Percentiles rank a stretch among this genome's conserved stretches.
Evolutionary conservation across 2,329 filamentous ascomycete genomes (phyloP).

Genomic region (Fusarium hostae): DNA sequence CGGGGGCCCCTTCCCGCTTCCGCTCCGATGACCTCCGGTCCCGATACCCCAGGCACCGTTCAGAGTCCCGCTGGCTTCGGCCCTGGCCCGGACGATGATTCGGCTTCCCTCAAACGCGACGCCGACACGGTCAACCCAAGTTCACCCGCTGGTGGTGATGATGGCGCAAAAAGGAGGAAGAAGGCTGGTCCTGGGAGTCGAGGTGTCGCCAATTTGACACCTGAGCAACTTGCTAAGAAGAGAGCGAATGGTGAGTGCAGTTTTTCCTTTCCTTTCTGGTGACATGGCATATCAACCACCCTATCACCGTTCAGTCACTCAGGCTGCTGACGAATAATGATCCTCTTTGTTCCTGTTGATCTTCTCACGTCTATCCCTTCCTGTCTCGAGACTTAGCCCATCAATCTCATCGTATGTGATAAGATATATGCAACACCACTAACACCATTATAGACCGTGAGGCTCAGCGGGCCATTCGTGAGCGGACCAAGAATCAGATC

Average conservation of each 20-base stretch:
- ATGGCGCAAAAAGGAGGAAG: constrained; percentile 58
- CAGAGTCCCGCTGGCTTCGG: constrained; percentile 29
- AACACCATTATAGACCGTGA: constrained; percentile 72
- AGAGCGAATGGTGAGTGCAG: constrained; percentile 64
- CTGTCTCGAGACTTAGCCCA: background rate
- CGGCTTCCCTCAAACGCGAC: constrained; percentile 38
- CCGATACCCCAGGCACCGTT: constrained; percentile 33
- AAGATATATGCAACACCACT: constrained; percentile 22
- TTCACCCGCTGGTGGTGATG: constrained; percentile 38
- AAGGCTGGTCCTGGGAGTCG: constrained; percentile 58
- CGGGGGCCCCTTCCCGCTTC: constrained; percentile 12
- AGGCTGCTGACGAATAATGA: constrained; percentile 1
- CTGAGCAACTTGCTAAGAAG: constrained; percentile 78
- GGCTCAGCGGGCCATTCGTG: constrained; percentile 84
- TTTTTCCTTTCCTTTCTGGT: background rate
- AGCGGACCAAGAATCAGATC: constrained; percentile 84
- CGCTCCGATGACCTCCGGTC: constrained; percentile 40
- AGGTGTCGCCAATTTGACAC: constrained; percentile 72
- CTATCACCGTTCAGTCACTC: background rate
- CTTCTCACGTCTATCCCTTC: background rate
- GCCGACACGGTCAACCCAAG: constrained; percentile 27
- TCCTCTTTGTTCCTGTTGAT: background rate
- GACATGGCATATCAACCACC: background rate
- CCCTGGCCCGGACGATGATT: constrained; percentile 20
- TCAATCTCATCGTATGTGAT: constrained; percentile 4